Evolutionary conservation across 306 rosid species (phyloP), one percentile per base, ranked within the genome.

Genomic region (Canavalia ensiformis): DNA sequence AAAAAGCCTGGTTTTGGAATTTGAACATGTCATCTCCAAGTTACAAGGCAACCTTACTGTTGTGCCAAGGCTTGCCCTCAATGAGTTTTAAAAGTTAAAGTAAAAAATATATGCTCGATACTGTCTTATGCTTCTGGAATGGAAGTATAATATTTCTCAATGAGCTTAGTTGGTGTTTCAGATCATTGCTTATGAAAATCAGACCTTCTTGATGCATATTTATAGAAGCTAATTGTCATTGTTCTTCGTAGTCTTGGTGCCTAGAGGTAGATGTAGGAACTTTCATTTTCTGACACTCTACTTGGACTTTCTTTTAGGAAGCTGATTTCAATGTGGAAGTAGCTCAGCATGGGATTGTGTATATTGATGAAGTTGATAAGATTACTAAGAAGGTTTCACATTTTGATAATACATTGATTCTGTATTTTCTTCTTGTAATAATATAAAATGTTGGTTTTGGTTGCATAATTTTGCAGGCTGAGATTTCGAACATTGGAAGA

Each of bases 291-390:
- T 47, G 33, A 56, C 51, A 82, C 72, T 7, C 77, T 49, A 7
- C 60, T 59, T 76, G 74, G 67, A 28, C 65, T 1, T 28, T 31
- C 6, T 70, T 79, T 75, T 74, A 91, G 96, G 96, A 91, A 88
- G 93, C 93, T 33, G 88, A 89, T 68, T 91, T 88, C 84, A 79
- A 89, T 78, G 93, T 91, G 70, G 90, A 89, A 88, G 88, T 86
- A 65, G 93, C 96, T 81, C 89, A 91, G 75, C 88, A 69, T 66
- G 96, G 96, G 83, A 91, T 91, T 66, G 89, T 89, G 46, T 91
- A 91, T 75, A 81, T 91, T 74, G 96, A 89, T 50, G 96, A 91
- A 88, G 90, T 91, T 74, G 96, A 91, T 83, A 91, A 91, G 87
- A 88, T 91, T 71, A 85, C 91, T 30, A 91, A 85, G 87, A 91